Evolutionary conservation across 306 rosid species (phyloP), one percentile per base, ranked within the genome.

Genomic region (Cicer arietinum): DNA sequence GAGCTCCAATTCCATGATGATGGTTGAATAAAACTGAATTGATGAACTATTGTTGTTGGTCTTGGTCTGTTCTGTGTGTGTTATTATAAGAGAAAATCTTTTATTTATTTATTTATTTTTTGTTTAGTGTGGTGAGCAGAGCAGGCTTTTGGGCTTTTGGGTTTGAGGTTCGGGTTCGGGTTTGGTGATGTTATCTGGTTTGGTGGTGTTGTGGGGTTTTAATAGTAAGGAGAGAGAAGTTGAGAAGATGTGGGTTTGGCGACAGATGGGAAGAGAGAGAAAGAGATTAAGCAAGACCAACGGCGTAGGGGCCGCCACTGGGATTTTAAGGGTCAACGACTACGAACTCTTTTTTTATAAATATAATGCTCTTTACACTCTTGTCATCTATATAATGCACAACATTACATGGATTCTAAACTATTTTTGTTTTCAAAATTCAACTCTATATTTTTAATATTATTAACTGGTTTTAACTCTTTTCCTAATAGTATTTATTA

Each of bases 241-340:
- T 10, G 59, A 13, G 44, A 64, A 43, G 51, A 67, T 62, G 63
- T 77, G 76, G 64, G 71, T 47, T 60, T 69, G 39, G 69, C n/a
- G 57, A 42, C 57, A 67, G 78, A 85, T 53, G 61, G 59, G 53
- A 44, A 59, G 37, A 61, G 78, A 73, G 51, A 64, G 63, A 65
- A 69, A 56, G 60, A 60, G 65, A 25, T 7, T 37, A 79, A 77
- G 79, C 95, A 85, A 84, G 89, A 84, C 95, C 98, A 90, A 84
- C 97, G 96, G 85, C 96, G 97, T 90, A 86, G 98, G 97, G 96
- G 89, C 90, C 99, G 97, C 97, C 90, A 86, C 87, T 86, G 85
- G 79, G 85, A 78, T 74, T 85, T 82, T 46, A 67, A 88, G 91
- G 88, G 98, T 92, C 98, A 92, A 95, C 96, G 84, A 83, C 64